A percentile compares a stretch with the other conserved stretches of the same genome.
Conservation (phyloP, 352 stramenopile genomes). For the Pythium utonaiense region DNA sequence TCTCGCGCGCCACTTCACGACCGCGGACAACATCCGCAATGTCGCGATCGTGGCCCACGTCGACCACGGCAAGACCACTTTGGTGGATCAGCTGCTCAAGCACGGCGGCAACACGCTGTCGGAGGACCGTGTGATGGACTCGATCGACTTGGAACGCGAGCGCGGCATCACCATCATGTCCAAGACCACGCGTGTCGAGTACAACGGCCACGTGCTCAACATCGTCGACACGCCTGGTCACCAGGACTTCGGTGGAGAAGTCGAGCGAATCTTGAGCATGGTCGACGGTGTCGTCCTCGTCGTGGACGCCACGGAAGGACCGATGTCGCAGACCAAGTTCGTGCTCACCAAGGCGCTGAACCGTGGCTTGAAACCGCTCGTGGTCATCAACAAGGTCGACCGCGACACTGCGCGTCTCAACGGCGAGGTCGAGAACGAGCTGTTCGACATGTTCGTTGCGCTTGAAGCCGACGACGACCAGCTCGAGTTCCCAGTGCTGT, state of each 20-base stretch:
- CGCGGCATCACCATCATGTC: slow-evolving; percentile 99
- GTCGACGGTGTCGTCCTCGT: slow-evolving; percentile 97
- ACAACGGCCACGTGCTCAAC: slow-evolving; percentile 93
- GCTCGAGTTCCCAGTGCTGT: slow-evolving; percentile 96
- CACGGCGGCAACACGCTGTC: slow-evolving; percentile 89
- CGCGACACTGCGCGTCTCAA: slow-evolving; percentile 88
- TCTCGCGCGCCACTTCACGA: slow-evolving; percentile 43
- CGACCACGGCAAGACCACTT: slow-evolving; percentile 98
- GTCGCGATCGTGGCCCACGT: slow-evolving; percentile 94
- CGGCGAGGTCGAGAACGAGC: slow-evolving; percentile 94
- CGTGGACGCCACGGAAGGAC: slow-evolving; percentile 96
- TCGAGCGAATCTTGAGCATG: slow-evolving; percentile 97
- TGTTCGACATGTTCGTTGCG: slow-evolving; percentile 97
- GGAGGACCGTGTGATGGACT: slow-evolving; percentile 97
- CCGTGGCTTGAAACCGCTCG: slow-evolving; percentile 90
- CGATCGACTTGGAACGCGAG: slow-evolving; percentile 97
- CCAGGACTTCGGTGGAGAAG: slow-evolving; percentile 98
- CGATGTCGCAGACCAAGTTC: slow-evolving; percentile 99
- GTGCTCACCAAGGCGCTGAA: slow-evolving; percentile 96
- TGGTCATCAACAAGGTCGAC: slow-evolving; percentile 99
- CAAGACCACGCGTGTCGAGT: slow-evolving; percentile 97
- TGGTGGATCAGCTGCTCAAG: slow-evolving; percentile 97
- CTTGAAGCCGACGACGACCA: slow-evolving; percentile 93
- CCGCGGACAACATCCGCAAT: slow-evolving; percentile 73
- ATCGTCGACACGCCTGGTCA: slow-evolving; percentile 98